Conservation (phyloP, 1,284 basidiomycete species). For the Leucoagaricus sp. region DNA sequence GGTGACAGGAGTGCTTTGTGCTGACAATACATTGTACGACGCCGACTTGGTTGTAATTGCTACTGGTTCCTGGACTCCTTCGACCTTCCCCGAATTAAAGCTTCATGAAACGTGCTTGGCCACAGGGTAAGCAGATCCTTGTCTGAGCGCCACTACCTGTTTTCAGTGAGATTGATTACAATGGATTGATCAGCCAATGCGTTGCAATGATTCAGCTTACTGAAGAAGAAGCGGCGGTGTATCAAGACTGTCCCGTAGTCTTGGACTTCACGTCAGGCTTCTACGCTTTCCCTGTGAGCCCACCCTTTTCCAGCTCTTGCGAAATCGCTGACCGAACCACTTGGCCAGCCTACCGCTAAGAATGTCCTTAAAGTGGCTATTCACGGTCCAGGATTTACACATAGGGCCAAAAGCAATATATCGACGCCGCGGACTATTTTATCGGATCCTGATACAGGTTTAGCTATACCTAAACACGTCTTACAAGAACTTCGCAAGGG, state of each 20-base stretch:
- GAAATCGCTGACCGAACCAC: background rate
- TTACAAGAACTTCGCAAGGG: conserved; percentile 51
- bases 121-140: conserved; percentile 59
- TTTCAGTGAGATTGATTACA: background rate
- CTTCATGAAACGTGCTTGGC: conserved; percentile 57
- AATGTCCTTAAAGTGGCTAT: conserved; percentile 76
- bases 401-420: conserved; percentile 41
- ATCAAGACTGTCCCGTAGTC: conserved; percentile 70
- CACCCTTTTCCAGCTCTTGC: conserved; percentile 1
- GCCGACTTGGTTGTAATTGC: conserved; percentile 68
- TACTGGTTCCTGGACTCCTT: conserved; percentile 83
- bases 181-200: conserved; percentile 60
- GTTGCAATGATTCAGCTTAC: conserved; percentile 77
- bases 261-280: conserved; percentile 71
- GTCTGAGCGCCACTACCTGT: background rate
- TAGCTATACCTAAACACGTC: conserved; percentile 62
- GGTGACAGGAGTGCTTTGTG: conserved; percentile 61
- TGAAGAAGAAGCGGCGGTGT: conserved; percentile 63
- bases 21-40: conserved; percentile 55
- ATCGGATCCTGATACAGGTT: conserved; percentile 56
- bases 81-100: conserved; percentile 64
- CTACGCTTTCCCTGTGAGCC: conserved; percentile 75
- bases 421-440: conserved; percentile 69
- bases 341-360: conserved; percentile 56
- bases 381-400: conserved; percentile 67